phyloP scores from a whole-genome alignment of 1,284 basidiomycete genomes.

The Heliocybe sulcata region DNA sequence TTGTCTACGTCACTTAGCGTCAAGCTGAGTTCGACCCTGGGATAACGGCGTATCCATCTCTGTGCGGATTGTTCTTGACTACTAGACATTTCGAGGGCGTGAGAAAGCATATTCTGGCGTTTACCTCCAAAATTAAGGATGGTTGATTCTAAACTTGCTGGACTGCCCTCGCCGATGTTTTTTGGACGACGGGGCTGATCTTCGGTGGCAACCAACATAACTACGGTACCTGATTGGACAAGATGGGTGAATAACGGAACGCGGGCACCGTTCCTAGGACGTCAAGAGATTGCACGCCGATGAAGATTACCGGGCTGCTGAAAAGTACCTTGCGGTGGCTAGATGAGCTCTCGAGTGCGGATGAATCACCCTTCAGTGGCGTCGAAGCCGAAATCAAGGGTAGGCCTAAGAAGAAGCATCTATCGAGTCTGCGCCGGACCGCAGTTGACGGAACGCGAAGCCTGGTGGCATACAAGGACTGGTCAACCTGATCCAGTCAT shows the following conservation, averaged over 20 bases:
- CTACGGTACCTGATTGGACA: conserved; percentile 96
- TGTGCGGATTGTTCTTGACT: conserved; percentile 82
- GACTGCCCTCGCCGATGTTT: conserved; percentile 86
- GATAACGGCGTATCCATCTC: conserved; percentile 97
- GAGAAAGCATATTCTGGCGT: conserved; percentile 82
- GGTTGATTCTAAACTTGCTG: conserved; percentile 90
- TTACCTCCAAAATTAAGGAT: conserved; percentile 81
- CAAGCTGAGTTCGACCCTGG: conserved; percentile 93
- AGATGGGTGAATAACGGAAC: conserved; percentile 88
- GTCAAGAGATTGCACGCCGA: conserved; percentile 90
- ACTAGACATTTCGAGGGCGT: conserved; percentile 87
- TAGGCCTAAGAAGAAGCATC: conserved; percentile 32
- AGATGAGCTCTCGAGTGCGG: conserved; percentile 53
- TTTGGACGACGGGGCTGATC: conserved; percentile 92
- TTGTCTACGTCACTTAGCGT: conserved; percentile 89
- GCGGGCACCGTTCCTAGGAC: conserved; percentile 93
- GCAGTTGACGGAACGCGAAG: conserved; percentile 68
- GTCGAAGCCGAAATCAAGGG: conserved; percentile 75
- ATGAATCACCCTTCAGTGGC: conserved; percentile 87
- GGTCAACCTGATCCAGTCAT: conserved; percentile 80
- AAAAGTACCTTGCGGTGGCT: conserved; percentile 94
- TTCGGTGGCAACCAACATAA: conserved; percentile 83
- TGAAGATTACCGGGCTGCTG: conserved; percentile 92
- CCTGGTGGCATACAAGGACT: conserved; percentile 85
- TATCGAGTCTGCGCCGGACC: neutral